These are phyloP conservation scores for Amanita pallidorosea DNA, from an alignment of 768 basidiomycete species.

Conservation along the genomic window DNA sequence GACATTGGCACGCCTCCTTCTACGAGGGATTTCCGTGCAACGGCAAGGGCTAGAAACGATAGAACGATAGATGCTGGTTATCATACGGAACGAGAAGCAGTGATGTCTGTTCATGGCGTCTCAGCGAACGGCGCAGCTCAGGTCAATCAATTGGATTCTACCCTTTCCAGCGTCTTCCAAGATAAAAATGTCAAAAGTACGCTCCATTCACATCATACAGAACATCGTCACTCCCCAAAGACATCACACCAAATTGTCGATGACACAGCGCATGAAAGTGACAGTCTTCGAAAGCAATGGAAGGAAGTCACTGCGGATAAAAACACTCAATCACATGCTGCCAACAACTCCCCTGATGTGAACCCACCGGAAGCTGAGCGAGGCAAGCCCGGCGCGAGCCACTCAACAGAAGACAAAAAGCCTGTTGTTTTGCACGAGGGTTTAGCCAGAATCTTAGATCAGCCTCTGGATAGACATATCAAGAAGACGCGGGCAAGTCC, in stretches of 20 bases:
- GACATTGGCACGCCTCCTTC: neutral
- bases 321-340: neutral
- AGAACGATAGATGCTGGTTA: neutral
- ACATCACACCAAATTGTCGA: neutral
- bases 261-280: neutral
- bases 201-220: neutral
- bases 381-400: neutral
- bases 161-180: neutral
- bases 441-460: slow-evolving; percentile 2
- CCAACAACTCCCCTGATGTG: neutral
- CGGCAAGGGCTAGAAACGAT: neutral
- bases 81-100: neutral
- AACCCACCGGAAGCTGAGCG: neutral
- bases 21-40: neutral
- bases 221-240: neutral
- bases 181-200: neutral
- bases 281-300: neutral
- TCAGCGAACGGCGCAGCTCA: neutral
- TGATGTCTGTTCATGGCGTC: neutral
- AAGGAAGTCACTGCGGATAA: neutral
- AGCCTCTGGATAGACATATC: neutral
- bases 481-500: slow-evolving; percentile 1
- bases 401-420: neutral
- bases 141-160: neutral
- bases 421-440: neutral